Evolutionary conservation across 1,139 yeast species (phyloP).

Genomic region (Saccharomyces uvarum): DNA sequence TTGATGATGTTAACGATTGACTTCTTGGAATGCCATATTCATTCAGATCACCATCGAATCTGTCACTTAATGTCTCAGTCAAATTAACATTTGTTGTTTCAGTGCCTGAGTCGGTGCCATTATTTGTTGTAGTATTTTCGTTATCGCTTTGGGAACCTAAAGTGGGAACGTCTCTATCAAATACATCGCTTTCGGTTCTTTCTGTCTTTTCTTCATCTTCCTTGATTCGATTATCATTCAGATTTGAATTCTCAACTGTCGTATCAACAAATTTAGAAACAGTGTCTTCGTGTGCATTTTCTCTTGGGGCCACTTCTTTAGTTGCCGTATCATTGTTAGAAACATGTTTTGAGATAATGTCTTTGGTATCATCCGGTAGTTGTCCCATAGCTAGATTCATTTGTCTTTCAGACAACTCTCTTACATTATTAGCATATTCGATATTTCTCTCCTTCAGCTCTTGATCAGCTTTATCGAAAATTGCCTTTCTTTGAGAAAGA

Average conservation of each 20-base stretch:
- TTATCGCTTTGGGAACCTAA: constrained; percentile 33
- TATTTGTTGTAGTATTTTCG: constrained; percentile 24
- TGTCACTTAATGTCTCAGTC: constrained; percentile 23
- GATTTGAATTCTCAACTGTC: constrained; percentile 19
- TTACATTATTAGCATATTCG: constrained; percentile 35
- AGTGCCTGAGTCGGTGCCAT: constrained; percentile 26
- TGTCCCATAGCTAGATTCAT: constrained; percentile 31
- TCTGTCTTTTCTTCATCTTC: constrained; percentile 22
- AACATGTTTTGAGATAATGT: constrained; percentile 27
- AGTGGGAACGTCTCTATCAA: constrained; percentile 32
- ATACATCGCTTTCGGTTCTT: constrained; percentile 27
- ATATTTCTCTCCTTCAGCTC: constrained; percentile 34
- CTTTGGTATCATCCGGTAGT: constrained; percentile 31
- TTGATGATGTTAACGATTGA: constrained; percentile 81
- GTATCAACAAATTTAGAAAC: constrained; percentile 23
- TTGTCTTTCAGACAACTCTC: constrained; percentile 34
- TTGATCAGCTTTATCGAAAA: constrained; percentile 34
- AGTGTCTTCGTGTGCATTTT: constrained; percentile 14
- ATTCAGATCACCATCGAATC: constrained; percentile 31
- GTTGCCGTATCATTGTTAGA: background rate
- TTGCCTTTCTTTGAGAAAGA: constrained; percentile 32
- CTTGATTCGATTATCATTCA: constrained; percentile 11
- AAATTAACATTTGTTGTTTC: constrained; percentile 19
- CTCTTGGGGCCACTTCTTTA: background rate
- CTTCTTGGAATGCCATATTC: constrained; percentile 43